A percentile compares a stretch with the other conserved stretches of the same genome.
These are phyloP conservation scores for Calonectria multiphialidica DNA, from an alignment of 2,329 filamentous ascomycete genomes.

Conservation along the genomic window DNA sequence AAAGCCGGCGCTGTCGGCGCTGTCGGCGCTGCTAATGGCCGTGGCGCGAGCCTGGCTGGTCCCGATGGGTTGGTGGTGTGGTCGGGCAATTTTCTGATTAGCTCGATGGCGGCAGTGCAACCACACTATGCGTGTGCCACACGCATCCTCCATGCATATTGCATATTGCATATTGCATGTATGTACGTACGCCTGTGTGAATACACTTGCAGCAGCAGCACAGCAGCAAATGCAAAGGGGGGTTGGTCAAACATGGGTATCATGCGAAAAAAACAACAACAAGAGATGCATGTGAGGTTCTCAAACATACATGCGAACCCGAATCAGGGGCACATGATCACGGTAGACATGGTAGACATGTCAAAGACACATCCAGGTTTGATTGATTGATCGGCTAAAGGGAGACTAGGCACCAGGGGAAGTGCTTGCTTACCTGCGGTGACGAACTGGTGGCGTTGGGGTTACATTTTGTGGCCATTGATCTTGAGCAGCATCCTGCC, in stretches of 20 bases:
- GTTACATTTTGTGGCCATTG: not conserved
- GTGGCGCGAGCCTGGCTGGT: not conserved
- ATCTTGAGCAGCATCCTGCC: not conserved
- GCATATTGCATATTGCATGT: not conserved
- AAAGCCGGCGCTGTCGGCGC: not conserved
- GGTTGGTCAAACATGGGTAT: not conserved
- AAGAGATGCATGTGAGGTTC: not conserved
- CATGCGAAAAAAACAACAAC: not conserved
- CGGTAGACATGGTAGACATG: not conserved
- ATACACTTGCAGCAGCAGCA: not conserved
- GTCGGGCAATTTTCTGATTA: constrained; percentile 11
- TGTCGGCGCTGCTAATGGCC: not conserved
- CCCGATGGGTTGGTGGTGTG: constrained; percentile 9
- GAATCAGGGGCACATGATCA: constrained; percentile 3
- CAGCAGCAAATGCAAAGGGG: not conserved
- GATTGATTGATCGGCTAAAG: not conserved
- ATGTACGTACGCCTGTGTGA: not conserved
- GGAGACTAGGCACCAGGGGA: not conserved
- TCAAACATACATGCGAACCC: not conserved
- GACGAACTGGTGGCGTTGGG: constrained; percentile 19
- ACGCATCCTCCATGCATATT: not conserved
- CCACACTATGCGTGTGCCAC: not conserved
- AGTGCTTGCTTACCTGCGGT: not conserved
- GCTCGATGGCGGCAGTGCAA: not conserved
- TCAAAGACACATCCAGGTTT: constrained; percentile 1